phyloP scores from a whole-genome alignment of 2,329 filamentous ascomycete species.

The Coniochaeta sp. region DNA sequence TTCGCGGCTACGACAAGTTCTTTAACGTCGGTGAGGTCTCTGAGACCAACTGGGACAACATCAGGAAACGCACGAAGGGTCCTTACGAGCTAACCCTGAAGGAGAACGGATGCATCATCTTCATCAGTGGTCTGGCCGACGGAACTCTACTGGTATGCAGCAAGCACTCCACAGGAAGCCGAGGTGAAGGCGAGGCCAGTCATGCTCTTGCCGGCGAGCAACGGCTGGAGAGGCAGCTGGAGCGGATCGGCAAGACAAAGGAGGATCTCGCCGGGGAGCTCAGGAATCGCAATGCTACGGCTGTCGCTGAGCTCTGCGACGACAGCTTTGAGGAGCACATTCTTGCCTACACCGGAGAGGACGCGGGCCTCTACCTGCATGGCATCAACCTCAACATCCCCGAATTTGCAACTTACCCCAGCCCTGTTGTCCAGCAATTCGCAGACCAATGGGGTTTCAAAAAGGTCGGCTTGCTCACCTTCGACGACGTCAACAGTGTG shows the following conservation, averaged over 20 bases:
- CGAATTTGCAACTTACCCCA: constrained; percentile 80
- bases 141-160: constrained; percentile 92
- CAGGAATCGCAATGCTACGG: constrained; percentile 77
- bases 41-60: constrained; percentile 76
- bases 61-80: constrained; percentile 67
- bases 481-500: constrained; percentile 67
- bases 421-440: constrained; percentile 77
- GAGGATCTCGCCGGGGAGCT: constrained; percentile 74
- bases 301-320: constrained; percentile 93
- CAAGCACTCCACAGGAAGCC: constrained; percentile 88
- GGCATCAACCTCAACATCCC: constrained; percentile 96
- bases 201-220: constrained; percentile 79
- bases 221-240: constrained; percentile 76
- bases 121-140: constrained; percentile 86
- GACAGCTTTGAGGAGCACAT: constrained; percentile 97
- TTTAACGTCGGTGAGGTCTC: constrained; percentile 85
- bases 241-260: constrained; percentile 68
- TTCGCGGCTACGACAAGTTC: constrained; percentile 97
- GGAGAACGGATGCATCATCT: constrained; percentile 99
- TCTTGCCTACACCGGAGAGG: constrained; percentile 74
- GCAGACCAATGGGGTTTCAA: constrained; percentile 91
- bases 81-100: constrained; percentile 96
- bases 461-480: constrained; percentile 73
- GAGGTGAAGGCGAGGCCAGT: constrained; percentile 65
- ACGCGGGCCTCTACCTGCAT: constrained; percentile 88